A percentile compares a stretch with the other conserved stretches of the same genome.
These are phyloP conservation scores for Neodidymelliopsis sp. DNA, from an alignment of 2,329 filamentous ascomycete genomes.

Conservation along the genomic window DNA sequence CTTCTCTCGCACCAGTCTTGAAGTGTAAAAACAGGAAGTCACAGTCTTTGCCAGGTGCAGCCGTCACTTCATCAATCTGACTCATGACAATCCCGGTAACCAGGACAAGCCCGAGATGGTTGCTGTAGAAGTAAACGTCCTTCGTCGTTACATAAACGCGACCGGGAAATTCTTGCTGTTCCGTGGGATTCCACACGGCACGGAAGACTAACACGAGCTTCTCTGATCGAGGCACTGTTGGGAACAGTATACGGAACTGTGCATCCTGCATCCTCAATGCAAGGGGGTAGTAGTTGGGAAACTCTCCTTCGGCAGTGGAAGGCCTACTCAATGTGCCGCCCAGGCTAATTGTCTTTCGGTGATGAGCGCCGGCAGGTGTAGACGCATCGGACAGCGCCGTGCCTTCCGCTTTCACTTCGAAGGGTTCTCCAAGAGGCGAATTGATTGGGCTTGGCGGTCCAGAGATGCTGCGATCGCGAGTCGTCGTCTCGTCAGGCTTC, in stretches of 20 bases:
- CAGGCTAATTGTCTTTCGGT: conserved; percentile 65
- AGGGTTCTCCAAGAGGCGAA: conserved; percentile 27
- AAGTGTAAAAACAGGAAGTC: conserved; percentile 91
- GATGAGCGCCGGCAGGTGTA: conserved; percentile 36
- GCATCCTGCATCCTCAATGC: conserved; percentile 87
- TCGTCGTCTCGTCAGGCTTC: conserved; percentile 57
- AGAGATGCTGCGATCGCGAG: conserved; percentile 40
- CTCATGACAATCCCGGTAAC: conserved; percentile 79
- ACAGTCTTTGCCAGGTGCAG: conserved; percentile 86
- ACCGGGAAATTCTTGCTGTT: conserved; percentile 79
- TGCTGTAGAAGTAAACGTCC: conserved; percentile 95
- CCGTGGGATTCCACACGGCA: conserved; percentile 83
- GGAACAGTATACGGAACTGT: conserved; percentile 92
- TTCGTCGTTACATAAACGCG: conserved; percentile 87
- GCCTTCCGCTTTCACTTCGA: conserved; percentile 25
- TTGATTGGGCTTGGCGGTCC: conserved; percentile 46
- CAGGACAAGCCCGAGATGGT: conserved; percentile 89
- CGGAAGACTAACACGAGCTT: conserved; percentile 91
- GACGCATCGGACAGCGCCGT: conserved; percentile 17
- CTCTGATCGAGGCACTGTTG: conserved; percentile 76
- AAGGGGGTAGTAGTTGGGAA: conserved; percentile 78
- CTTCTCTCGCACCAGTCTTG: conserved; percentile 67
- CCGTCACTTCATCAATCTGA: conserved; percentile 85
- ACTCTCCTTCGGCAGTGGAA: conserved; percentile 53
- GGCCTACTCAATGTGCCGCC: conserved; percentile 47